Percentiles rank a stretch among this genome's conserved stretches.
Conservation (phyloP, 2,329 filamentous ascomycete species). For the Microsporum audouinii region DNA sequence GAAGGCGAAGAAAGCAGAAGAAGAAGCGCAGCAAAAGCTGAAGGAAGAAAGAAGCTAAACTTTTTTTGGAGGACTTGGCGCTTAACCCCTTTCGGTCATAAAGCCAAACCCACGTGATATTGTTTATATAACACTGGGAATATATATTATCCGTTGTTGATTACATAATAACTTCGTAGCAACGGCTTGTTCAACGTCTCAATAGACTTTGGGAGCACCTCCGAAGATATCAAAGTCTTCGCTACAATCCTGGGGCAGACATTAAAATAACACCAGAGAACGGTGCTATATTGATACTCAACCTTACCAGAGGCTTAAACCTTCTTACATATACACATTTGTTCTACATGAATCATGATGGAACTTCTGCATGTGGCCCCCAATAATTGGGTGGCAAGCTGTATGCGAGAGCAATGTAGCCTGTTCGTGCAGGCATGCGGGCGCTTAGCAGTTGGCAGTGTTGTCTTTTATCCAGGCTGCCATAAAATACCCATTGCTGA, state of each 20-base stretch:
- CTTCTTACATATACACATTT: not conserved
- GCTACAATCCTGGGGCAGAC: too few species aligned
- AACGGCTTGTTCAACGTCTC: too few species aligned
- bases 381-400: not conserved
- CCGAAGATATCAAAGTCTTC: too few species aligned
- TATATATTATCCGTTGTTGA: not conserved
- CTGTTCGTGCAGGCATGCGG: not conserved
- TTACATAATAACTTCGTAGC: not conserved
- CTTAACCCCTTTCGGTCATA: not conserved
- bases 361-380: not conserved
- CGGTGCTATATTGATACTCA: too few species aligned
- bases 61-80: not conserved
- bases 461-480: not conserved
- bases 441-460: not conserved
- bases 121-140: not conserved
- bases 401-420: not conserved
- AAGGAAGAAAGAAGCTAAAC: not conserved
- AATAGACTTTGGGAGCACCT: too few species aligned
- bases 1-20: not conserved
- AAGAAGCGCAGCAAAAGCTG: not conserved
- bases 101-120: not conserved
- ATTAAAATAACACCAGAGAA: too few species aligned
- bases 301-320: not conserved
- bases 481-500: not conserved
- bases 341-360: not conserved